Percentiles rank a stretch among this genome's conserved stretches.
These are phyloP conservation scores for Sclerotinia subarctica DNA, from an alignment of 2,329 filamentous ascomycete genomes.

Conservation along the genomic window DNA sequence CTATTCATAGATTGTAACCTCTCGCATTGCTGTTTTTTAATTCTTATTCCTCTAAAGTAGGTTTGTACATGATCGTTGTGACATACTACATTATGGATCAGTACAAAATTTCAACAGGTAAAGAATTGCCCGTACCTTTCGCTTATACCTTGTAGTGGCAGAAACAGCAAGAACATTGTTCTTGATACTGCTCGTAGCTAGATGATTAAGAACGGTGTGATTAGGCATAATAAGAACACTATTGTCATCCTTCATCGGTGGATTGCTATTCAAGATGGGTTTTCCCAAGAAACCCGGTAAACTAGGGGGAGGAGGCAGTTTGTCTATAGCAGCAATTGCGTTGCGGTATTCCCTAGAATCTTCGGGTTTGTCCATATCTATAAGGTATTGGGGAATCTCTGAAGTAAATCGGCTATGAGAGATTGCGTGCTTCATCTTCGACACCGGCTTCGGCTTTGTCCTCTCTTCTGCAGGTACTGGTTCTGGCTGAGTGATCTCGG, in stretches of 20 bases:
- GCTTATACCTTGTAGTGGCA: slow-evolving; percentile 94
- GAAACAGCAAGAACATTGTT: slow-evolving; percentile 93
- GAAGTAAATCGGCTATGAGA: slow-evolving; percentile 62
- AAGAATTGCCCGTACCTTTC: slow-evolving; percentile 63
- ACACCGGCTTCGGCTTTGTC: slow-evolving; percentile 40
- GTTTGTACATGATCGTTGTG: slow-evolving; percentile 97
- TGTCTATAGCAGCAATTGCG: slow-evolving; percentile 71
- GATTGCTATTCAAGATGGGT: slow-evolving; percentile 87
- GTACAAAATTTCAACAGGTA: background rate
- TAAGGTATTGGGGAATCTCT: slow-evolving; percentile 77
- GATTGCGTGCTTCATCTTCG: slow-evolving; percentile 54
- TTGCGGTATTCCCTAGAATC: slow-evolving; percentile 71
- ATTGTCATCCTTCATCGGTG: slow-evolving; percentile 95
- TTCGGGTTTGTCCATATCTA: slow-evolving; percentile 83
- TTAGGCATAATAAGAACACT: slow-evolving; percentile 97
- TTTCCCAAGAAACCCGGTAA: slow-evolving; percentile 90
- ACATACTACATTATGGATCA: slow-evolving; percentile 68
- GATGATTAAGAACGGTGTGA: slow-evolving; percentile 92
- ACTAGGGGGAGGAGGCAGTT: slow-evolving; percentile 77
- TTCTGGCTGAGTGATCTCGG: slow-evolving; percentile 26
- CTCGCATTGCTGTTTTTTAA: slow-evolving; percentile 7
- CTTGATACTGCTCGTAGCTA: slow-evolving; percentile 97
- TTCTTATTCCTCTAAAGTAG: slow-evolving; percentile 51
- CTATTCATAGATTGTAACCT: slow-evolving; percentile 12
- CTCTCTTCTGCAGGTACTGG: slow-evolving; percentile 40